Base-by-base conservation (phyloP, 805 yeast species). In the Spathaspora boniae region DNA sequence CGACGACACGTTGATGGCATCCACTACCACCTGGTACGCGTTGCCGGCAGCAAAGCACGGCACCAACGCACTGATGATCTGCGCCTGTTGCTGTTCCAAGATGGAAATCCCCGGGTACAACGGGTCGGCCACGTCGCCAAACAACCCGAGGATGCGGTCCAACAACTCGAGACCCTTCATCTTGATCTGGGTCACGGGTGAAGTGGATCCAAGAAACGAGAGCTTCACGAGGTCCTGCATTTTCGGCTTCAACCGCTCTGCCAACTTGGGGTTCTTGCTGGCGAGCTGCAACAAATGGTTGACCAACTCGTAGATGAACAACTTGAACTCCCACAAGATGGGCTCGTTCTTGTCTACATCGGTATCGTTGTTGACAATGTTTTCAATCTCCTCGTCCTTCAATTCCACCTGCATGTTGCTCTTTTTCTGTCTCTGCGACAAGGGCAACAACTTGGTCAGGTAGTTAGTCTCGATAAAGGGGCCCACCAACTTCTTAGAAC, bases 81-180 rank as follows among this genome's bases (percentile, higher is more conserved):
- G 96, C 0, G 98, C 98, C 50, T 93, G 96, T 50, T 85, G 95
- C 58, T 89, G 97, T 45, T 86, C 95, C 28, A 91, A 62, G 7
- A 88, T 68, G 0, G 91, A 74, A 11, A 74, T 73, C 3, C 80
- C 78, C 0, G 86, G 82, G 47, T 80, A 82, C 19, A 84, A 72
- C 0, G 91, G 87, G 52, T 85, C 96, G 8, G 66, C 72, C 32
- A 78, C 58, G 17, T 70, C 69, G 0, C 87, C 80, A 56, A 76
- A 83, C 1, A 74, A 60, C 6, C 65, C 70, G 20, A 93, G 64
- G 2, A 85, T 68, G 29, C 74, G 74, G 36, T 80, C 82, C 18
- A 93, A 65, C 5, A 91, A 61, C 11, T 66, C 65, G 20, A 91
- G 63, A 1, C 97, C 96, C 16, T 71, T 53, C 4, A 79, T 52